These are phyloP conservation scores for Thielaviopsis ethacetica DNA, from an alignment of 2,329 filamentous ascomycete species.

Conservation along the genomic window DNA sequence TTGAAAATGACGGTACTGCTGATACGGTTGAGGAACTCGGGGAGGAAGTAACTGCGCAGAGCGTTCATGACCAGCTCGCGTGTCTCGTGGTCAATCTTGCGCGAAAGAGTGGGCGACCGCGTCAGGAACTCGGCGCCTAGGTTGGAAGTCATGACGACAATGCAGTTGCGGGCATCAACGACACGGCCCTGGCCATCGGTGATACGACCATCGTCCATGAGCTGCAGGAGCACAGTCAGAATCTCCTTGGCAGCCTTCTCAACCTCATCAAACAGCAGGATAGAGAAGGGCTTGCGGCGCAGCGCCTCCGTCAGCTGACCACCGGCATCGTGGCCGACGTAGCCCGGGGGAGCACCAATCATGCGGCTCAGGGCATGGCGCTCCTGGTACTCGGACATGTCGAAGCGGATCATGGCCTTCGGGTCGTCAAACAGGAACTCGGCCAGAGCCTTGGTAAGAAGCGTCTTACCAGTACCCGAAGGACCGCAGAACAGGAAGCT, in stretches of 20 bases:
- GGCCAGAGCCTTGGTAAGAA: slow-evolving; percentile 89
- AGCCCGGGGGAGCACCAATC: slow-evolving; percentile 94
- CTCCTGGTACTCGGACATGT: slow-evolving; percentile 99
- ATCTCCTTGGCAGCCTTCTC: slow-evolving; percentile 98
- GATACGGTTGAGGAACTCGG: slow-evolving; percentile 97
- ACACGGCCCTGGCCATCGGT: slow-evolving; percentile 94
- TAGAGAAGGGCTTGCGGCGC: slow-evolving; percentile 89
- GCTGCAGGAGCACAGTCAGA: slow-evolving; percentile 89
- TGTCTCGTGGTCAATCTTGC: slow-evolving; percentile 71
- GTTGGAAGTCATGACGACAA: slow-evolving; percentile 98
- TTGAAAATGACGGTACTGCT: slow-evolving; percentile 97
- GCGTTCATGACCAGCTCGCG: slow-evolving; percentile 80
- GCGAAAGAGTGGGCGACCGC: slow-evolving; percentile 60
- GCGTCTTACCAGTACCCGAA: slow-evolving; percentile 93
- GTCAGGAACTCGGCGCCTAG: slow-evolving; percentile 87
- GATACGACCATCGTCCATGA: slow-evolving; percentile 98
- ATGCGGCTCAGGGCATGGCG: slow-evolving; percentile 88
- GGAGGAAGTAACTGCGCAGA: slow-evolving; percentile 89
- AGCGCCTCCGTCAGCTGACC: slow-evolving; percentile 92
- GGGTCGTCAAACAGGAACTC: slow-evolving; percentile 97
- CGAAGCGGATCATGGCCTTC: slow-evolving; percentile 96
- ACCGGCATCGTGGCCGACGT: slow-evolving; percentile 90
- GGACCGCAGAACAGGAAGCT: slow-evolving; percentile 98
- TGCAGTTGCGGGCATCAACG: slow-evolving; percentile 92
- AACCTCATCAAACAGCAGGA: slow-evolving; percentile 92